These are phyloP conservation scores for Phanerochaete sordida DNA, from an alignment of 768 basidiomycete species.

Conservation along the genomic window DNA sequence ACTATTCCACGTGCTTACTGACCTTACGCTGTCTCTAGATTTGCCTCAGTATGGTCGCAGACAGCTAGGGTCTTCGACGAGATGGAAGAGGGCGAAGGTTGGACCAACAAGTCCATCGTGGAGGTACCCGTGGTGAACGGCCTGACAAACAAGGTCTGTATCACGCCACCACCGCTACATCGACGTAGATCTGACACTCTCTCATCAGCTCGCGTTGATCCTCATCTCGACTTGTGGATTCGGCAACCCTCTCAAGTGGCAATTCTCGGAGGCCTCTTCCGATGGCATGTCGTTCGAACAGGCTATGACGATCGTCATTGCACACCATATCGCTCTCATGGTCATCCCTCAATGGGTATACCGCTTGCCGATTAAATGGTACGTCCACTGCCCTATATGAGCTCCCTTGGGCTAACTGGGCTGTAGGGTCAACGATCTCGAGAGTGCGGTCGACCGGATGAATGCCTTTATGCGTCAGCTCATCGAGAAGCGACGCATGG, in stretches of 20 bases:
- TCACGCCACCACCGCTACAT: background rate
- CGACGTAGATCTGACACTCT: background rate
- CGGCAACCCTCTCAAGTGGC: background rate
- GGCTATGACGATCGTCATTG: background rate
- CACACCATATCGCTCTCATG: background rate
- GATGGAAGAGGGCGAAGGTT: background rate
- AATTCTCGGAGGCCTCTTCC: background rate
- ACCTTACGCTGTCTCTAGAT: background rate
- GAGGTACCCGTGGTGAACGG: background rate
- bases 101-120: background rate
- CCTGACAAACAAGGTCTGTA: background rate
- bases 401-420: background rate
- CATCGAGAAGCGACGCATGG: background rate
- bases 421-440: background rate
- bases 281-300: constrained; percentile 1
- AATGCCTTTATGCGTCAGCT: background rate
- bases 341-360: background rate
- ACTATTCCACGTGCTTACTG: background rate
- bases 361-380: constrained; percentile 1
- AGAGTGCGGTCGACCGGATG: background rate
- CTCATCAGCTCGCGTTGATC: background rate
- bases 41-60: background rate
- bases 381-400: background rate
- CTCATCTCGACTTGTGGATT: constrained; percentile 3
- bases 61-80: background rate